These are phyloP conservation scores for Colletotrichum somersetense DNA, from an alignment of 2,329 filamentous ascomycete species.

Conservation along the genomic window DNA sequence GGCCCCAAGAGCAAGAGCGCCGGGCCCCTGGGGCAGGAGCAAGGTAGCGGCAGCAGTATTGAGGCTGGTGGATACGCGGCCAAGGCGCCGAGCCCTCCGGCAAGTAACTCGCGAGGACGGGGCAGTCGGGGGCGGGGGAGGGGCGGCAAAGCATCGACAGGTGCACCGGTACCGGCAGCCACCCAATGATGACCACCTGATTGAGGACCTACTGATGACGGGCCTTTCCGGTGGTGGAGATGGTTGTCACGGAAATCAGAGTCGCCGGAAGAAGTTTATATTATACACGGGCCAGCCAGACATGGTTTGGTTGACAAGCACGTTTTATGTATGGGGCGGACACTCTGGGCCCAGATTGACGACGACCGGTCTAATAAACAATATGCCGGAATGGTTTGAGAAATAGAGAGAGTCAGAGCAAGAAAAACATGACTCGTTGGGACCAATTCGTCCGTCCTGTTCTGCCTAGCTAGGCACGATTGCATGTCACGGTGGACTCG, in stretches of 20 bases:
- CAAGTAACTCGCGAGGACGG: slow-evolving; percentile 27
- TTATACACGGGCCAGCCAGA: slow-evolving; percentile 5
- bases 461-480: neutral
- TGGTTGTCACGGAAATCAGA: neutral
- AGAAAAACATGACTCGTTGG: slow-evolving; percentile 1
- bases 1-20: slow-evolving; percentile 43
- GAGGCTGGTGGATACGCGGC: slow-evolving; percentile 13
- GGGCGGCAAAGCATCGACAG: slow-evolving; percentile 34
- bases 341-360: neutral
- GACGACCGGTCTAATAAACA: slow-evolving; percentile 3
- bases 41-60: slow-evolving; percentile 5
- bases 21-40: slow-evolving; percentile 10
- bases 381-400: neutral
- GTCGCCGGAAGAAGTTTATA: slow-evolving; percentile 3
- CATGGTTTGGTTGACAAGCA: neutral
- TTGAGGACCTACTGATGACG: neutral
- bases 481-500: neutral
- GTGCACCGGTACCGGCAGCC: slow-evolving; percentile 16
- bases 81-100: slow-evolving; percentile 18
- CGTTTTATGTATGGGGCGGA: neutral
- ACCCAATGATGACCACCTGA: neutral
- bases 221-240: neutral
- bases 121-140: slow-evolving; percentile 32
- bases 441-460: neutral
- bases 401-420: neutral